phyloP scores from a whole-genome alignment of 1,284 basidiomycete genomes.

The Baeospora myosura region DNA sequence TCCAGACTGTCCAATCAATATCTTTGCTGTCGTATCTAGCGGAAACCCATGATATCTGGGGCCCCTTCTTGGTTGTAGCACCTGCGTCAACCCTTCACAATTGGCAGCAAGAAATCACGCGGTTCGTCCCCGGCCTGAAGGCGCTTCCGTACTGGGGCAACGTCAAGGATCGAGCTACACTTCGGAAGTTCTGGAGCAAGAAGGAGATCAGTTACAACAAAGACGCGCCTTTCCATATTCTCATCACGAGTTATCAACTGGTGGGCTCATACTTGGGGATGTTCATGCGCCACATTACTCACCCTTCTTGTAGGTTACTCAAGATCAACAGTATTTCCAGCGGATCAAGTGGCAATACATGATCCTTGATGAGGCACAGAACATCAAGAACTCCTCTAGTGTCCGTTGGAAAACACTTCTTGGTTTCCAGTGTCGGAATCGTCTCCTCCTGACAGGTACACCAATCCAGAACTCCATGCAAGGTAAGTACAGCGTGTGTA shows the following conservation, averaged over 20 bases:
- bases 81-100: slow-evolving; percentile 98
- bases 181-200: slow-evolving; percentile 98
- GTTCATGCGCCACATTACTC: not conserved
- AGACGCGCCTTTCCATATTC: slow-evolving; percentile 93
- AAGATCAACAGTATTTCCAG: slow-evolving; percentile 98
- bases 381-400: slow-evolving; percentile 98
- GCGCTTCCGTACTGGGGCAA: slow-evolving; percentile 98
- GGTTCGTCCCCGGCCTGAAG: slow-evolving; percentile 92
- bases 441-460: slow-evolving; percentile 92
- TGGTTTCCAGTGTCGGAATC: slow-evolving; percentile 94
- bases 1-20: slow-evolving; percentile 95
- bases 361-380: slow-evolving; percentile 98
- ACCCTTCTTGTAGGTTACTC: slow-evolving; percentile 62
- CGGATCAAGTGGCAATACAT: slow-evolving; percentile 99
- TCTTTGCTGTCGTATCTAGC: slow-evolving; percentile 95
- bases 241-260: slow-evolving; percentile 96
- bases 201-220: slow-evolving; percentile 95
- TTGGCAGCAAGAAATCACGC: slow-evolving; percentile 97
- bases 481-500: slow-evolving; percentile 42
- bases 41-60: slow-evolving; percentile 98
- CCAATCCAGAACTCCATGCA: slow-evolving; percentile 99
- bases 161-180: slow-evolving; percentile 89
- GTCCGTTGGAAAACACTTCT: slow-evolving; percentile 97
- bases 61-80: slow-evolving; percentile 98
- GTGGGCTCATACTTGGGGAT: slow-evolving; percentile 42